Conservation (phyloP, 2,329 filamentous ascomycete species). For the Penicillium sp. region DNA sequence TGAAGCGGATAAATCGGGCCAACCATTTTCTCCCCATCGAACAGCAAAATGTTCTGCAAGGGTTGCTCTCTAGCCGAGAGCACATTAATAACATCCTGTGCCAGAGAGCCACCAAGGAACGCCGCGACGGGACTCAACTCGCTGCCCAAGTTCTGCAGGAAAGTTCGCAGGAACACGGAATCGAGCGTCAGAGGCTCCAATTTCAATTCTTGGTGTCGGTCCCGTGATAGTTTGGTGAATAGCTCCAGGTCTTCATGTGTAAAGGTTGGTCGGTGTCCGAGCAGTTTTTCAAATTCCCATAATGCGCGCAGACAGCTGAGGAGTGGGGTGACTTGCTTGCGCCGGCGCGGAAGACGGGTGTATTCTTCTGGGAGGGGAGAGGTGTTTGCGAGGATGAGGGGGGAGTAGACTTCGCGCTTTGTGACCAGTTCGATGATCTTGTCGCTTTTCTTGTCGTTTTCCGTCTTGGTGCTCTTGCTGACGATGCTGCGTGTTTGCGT, state of each 20-base stretch:
- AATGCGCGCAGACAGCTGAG: slow-evolving; percentile 85
- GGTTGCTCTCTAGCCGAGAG: slow-evolving; percentile 89
- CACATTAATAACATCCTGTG: slow-evolving; percentile 97
- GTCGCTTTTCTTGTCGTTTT: slow-evolving; percentile 70
- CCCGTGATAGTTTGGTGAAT: slow-evolving; percentile 77
- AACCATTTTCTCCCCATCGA: slow-evolving; percentile 80
- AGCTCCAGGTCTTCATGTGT: slow-evolving; percentile 66
- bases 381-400: slow-evolving; percentile 80
- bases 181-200: slow-evolving; percentile 68
- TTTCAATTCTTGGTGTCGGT: slow-evolving; percentile 74
- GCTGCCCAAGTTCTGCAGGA: slow-evolving; percentile 80
- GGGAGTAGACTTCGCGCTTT: slow-evolving; percentile 88
- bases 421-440: slow-evolving; percentile 83
- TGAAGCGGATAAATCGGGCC: slow-evolving; percentile 81
- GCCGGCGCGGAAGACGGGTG: slow-evolving; percentile 67
- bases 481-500: slow-evolving; percentile 76
- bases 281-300: slow-evolving; percentile 76
- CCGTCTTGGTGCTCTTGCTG: slow-evolving; percentile 68
- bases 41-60: slow-evolving; percentile 90
- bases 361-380: slow-evolving; percentile 73
- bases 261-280: slow-evolving; percentile 59
- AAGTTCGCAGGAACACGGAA: slow-evolving; percentile 75
- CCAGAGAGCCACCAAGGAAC: slow-evolving; percentile 84
- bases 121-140: slow-evolving; percentile 87
- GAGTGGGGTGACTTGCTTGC: slow-evolving; percentile 75